Conservation (phyloP, 202 grass and related monocot genomes). For the Eragrostis tef region DNA sequence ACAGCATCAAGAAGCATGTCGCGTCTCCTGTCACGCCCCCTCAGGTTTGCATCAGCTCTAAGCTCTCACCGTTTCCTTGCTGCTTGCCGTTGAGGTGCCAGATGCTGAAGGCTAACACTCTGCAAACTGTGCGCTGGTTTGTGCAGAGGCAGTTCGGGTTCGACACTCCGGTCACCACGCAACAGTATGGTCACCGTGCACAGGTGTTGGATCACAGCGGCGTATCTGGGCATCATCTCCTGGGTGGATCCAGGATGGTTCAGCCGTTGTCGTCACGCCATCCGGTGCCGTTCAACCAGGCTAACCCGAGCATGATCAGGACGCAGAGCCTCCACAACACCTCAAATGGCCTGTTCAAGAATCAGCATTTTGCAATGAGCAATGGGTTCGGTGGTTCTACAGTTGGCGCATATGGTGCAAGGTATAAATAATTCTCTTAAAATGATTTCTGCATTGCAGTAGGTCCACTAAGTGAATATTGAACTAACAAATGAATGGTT, state of each 20-base stretch:
- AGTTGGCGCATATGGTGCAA: slow-evolving; percentile 50
- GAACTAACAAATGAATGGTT: slow-evolving; percentile 30
- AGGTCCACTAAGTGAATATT: background rate
- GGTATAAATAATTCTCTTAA: slow-evolving; percentile 39
- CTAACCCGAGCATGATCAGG: slow-evolving; percentile 47
- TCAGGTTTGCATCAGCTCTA: slow-evolving; percentile 43
- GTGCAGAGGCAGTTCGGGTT: slow-evolving; percentile 50
- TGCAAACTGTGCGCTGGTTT: background rate
- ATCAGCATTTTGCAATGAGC: slow-evolving; percentile 43
- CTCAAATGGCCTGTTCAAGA: slow-evolving; percentile 34
- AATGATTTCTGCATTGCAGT: slow-evolving; percentile 6
- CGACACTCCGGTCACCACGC: slow-evolving; percentile 25
- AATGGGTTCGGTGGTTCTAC: slow-evolving; percentile 47
- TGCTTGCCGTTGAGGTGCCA: background rate
- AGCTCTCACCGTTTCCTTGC: background rate
- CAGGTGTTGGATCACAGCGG: slow-evolving; percentile 42
- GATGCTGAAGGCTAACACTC: background rate
- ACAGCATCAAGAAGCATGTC: slow-evolving; percentile 35
- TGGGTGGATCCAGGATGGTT: slow-evolving; percentile 49
- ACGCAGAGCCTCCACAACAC: slow-evolving; percentile 43
- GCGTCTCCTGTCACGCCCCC: slow-evolving; percentile 24
- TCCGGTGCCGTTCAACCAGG: slow-evolving; percentile 40
- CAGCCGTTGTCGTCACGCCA: slow-evolving; percentile 42
- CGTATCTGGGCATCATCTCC: slow-evolving; percentile 15
- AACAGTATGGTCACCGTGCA: slow-evolving; percentile 46